Evolutionary conservation across 2,329 filamentous ascomycete species (phyloP), one percentile per base, ranked within the genome.

Genomic region (Alternaria viburni): DNA sequence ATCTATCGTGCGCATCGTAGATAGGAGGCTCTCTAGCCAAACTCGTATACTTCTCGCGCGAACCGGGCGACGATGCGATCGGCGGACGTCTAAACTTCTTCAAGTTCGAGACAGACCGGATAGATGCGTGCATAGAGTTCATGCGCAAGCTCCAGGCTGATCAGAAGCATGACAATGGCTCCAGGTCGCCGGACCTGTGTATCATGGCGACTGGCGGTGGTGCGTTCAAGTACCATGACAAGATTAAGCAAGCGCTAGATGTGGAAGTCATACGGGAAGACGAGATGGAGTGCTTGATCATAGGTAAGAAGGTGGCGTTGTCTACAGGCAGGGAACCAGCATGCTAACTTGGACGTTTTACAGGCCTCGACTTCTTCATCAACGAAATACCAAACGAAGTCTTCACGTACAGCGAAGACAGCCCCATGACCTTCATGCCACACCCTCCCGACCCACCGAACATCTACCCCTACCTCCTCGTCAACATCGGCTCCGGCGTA

Each of bases 241-340:
- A 89, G 80, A 93, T 99, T 72, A 90, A 89, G 76, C 88, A 95
- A 66, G 89, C 90, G 5, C 83, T 99, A 54, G 92, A 92, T 13
- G 92, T 97, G 2, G 91, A 97, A 76, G 93, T 99, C 19, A 84
- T 94, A 73, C 86, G 93, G 46, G 96, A 98, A 81, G 96, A 99
- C 75, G 96, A 99, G 82, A 99, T 99, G 96, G 93, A 97, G 80
- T 99, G 96, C 77, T 83, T 99, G 62, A 99, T 99, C 68, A 96
- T 96, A 74, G 93, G 92, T 93, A 80, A 68, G 84, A 69, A n/a
- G 5, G 17, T 44, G 19, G 10, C 9, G 41, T 6, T 17, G 3
- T 52, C 15, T 41, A 5, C 2, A 23, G 1, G 0, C 5, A 28
- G 4, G 9, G 7, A 30, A 21, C 2, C 12, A 8, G 10, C 26